Percentiles rank a stretch among this genome's conserved stretches.
Evolutionary conservation across 331 rosid species (phyloP).

Genomic region (Cydonia oblonga): DNA sequence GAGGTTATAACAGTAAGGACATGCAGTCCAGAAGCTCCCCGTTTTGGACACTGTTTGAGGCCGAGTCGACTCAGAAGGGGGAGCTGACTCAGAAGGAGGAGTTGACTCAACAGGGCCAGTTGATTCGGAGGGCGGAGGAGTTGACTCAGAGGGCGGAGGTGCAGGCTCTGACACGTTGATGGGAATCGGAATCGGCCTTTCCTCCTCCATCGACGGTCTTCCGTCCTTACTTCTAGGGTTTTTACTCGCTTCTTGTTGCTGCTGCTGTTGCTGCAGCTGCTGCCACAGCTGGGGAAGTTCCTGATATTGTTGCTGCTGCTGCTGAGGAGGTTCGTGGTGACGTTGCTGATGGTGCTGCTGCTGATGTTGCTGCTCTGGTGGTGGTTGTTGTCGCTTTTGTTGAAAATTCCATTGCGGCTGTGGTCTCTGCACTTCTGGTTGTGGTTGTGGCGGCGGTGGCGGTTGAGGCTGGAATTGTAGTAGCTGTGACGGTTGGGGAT

Average conservation of each 20-base stretch:
- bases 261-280: not conserved
- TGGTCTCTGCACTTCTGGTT: not conserved
- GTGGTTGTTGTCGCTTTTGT: not conserved
- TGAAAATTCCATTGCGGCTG: not conserved
- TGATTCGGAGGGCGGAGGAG: not conserved
- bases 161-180: slow-evolving; percentile 24
- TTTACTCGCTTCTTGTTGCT: slow-evolving; percentile 18
- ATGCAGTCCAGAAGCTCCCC: slow-evolving; percentile 83
- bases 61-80: slow-evolving; percentile 2
- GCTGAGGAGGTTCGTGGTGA: not conserved
- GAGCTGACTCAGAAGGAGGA: not conserved
- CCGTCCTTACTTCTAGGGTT: slow-evolving; percentile 25
- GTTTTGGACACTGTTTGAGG: not conserved
- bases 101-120: not conserved
- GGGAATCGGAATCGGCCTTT: slow-evolving; percentile 26
- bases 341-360: not conserved
- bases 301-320: not conserved
- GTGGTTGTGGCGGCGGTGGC: not conserved
- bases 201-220: slow-evolving; percentile 21
- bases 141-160: slow-evolving; percentile 13
- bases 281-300: not conserved
- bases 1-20: slow-evolving; percentile 74
- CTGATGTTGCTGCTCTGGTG: not conserved
- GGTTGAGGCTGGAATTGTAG: not conserved
- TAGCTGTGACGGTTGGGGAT: not conserved